Conservation (phyloP, 2,329 filamentous ascomycete genomes). For the Geosmithia morbida region DNA sequence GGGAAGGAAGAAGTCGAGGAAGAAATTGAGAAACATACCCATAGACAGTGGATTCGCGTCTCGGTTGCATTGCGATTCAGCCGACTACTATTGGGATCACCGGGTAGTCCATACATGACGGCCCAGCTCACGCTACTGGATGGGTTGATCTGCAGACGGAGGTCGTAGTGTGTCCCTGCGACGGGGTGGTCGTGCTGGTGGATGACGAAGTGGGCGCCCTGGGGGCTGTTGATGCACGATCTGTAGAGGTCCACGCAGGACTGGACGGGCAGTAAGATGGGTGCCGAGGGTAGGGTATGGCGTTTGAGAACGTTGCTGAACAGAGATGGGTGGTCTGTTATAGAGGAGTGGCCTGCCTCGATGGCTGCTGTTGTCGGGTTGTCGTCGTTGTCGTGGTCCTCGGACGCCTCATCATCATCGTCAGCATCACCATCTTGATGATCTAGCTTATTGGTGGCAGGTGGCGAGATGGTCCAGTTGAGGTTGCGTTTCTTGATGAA, state of each 20-base stretch:
- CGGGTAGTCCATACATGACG: slow-evolving; percentile 48
- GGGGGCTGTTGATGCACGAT: slow-evolving; percentile 11
- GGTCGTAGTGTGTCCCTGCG: slow-evolving; percentile 54
- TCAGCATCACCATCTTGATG: not conserved
- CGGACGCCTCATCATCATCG: not conserved
- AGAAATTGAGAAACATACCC: slow-evolving; percentile 22
- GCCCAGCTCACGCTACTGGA: slow-evolving; percentile 52
- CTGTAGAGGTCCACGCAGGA: slow-evolving; percentile 22
- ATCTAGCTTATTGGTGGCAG: slow-evolving; percentile 3
- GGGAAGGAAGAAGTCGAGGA: not conserved
- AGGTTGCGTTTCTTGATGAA: slow-evolving; percentile 32
- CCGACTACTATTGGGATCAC: slow-evolving; percentile 38
- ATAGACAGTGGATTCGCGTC: slow-evolving; percentile 45
- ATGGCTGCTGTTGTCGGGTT: slow-evolving; percentile 18
- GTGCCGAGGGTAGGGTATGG: slow-evolving; percentile 9
- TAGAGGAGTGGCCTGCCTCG: slow-evolving; percentile 20
- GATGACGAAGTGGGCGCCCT: slow-evolving; percentile 47
- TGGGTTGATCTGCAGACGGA: slow-evolving; percentile 54
- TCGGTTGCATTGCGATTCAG: slow-evolving; percentile 45
- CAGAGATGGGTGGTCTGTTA: slow-evolving; percentile 23
- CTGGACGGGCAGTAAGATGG: slow-evolving; percentile 15
- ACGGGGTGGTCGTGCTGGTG: slow-evolving; percentile 63
- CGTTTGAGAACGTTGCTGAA: slow-evolving; percentile 19
- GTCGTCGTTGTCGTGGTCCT: not conserved
- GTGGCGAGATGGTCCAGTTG: slow-evolving; percentile 20